Evolutionary conservation across 148 eudicot genomes (phyloP).

Genomic region (Mesembryanthemum crystallinum): DNA sequence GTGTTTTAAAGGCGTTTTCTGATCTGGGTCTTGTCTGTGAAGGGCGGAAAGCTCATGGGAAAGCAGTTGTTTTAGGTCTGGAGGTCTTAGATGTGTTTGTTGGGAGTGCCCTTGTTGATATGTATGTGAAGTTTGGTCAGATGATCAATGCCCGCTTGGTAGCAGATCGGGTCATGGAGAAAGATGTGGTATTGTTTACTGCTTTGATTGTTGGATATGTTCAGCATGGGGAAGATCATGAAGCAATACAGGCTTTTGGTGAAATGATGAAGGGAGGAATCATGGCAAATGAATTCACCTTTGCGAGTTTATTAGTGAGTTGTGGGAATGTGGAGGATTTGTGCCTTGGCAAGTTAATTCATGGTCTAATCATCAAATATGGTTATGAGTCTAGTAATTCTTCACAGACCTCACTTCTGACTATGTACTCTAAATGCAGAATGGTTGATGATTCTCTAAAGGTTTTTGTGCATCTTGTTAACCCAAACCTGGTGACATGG

Average conservation of each 20-base stretch:
- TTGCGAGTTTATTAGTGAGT: conserved; percentile 35
- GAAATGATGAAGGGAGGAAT: conserved; percentile 35
- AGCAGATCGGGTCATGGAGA: conserved; percentile 31
- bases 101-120: conserved; percentile 44
- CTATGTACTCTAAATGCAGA: conserved; percentile 47
- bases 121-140: conserved; percentile 43
- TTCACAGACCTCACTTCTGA: conserved; percentile 39
- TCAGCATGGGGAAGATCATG: conserved; percentile 30
- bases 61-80: conserved; percentile 39
- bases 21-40: conserved; percentile 33
- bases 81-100: conserved; percentile 41
- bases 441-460: conserved; percentile 36
- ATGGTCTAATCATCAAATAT: conserved; percentile 34
- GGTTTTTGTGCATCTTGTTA: conserved; percentile 30
- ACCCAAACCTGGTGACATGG: conserved; percentile 42
- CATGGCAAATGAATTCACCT: conserved; percentile 41
- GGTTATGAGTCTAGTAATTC: conserved; percentile 33
- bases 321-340: conserved; percentile 38
- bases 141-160: conserved; percentile 40
- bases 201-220: conserved; percentile 40
- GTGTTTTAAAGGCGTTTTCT: conserved; percentile 41
- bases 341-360: conserved; percentile 33
- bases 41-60: conserved; percentile 36
- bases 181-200: conserved; percentile 43
- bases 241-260: conserved; percentile 34